Conservation (phyloP, 2,329 filamentous ascomycete genomes). For the Zymoseptoria pseudotritici region DNA sequence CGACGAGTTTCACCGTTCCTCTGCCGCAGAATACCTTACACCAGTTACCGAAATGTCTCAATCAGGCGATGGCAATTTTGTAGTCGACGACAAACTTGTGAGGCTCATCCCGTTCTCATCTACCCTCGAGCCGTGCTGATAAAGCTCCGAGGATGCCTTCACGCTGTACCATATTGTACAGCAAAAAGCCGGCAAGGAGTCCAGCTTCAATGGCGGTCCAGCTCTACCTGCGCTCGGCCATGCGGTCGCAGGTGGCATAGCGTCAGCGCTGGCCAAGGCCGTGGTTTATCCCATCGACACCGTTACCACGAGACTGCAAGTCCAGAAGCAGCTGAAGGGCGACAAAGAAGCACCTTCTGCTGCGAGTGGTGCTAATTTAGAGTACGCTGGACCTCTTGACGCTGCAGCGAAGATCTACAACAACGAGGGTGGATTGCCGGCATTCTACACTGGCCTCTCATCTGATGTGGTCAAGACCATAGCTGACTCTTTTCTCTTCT, state of each 20-base stretch:
- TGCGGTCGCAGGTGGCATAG: constrained; percentile 69
- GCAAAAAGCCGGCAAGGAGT: constrained; percentile 5
- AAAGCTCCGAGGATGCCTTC: constrained; percentile 23
- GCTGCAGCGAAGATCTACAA: constrained; percentile 63
- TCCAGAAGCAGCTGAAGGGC: constrained; percentile 55
- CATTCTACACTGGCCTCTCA: constrained; percentile 52
- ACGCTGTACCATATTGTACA: constrained; percentile 25
- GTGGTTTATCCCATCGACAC: constrained; percentile 75
- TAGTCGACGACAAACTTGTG: constrained; percentile 19
- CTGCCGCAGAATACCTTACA: neutral
- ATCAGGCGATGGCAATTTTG: constrained; percentile 14
- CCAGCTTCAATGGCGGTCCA: constrained; percentile 26
- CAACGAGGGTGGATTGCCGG: constrained; percentile 60
- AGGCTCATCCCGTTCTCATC: constrained; percentile 12
- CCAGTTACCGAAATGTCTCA: constrained; percentile 7
- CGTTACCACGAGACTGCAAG: constrained; percentile 73
- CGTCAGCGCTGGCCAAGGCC: constrained; percentile 71
- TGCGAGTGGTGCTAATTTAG: constrained; percentile 29
- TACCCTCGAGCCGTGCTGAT: constrained; percentile 14
- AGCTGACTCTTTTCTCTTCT: constrained; percentile 76
- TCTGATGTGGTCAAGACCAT: constrained; percentile 41
- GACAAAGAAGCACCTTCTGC: constrained; percentile 27
- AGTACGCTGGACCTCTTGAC: constrained; percentile 61
- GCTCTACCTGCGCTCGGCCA: constrained; percentile 69
- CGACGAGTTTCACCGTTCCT: neutral